A percentile compares a stretch with the other conserved stretches of the same genome.
These are phyloP conservation scores for Diaporthe caulivora DNA, from an alignment of 2,329 filamentous ascomycete genomes.

Conservation along the genomic window DNA sequence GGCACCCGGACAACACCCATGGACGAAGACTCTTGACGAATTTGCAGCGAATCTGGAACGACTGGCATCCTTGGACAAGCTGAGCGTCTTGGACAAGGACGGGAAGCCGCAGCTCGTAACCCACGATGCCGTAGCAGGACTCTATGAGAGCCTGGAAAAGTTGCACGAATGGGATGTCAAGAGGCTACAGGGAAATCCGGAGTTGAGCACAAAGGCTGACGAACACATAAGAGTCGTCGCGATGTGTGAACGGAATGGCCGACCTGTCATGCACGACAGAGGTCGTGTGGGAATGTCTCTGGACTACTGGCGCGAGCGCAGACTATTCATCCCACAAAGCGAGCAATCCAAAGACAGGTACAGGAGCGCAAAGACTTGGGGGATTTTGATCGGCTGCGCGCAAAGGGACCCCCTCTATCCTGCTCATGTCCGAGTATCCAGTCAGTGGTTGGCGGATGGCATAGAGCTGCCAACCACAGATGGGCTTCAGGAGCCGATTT, in stretches of 20 bases:
- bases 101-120: slow-evolving; percentile 74
- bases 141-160: slow-evolving; percentile 77
- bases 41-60: slow-evolving; percentile 81
- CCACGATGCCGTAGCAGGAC: slow-evolving; percentile 80
- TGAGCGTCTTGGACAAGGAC: slow-evolving; percentile 66
- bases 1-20: slow-evolving; percentile 68
- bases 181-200: slow-evolving; percentile 63
- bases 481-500: slow-evolving; percentile 52
- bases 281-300: slow-evolving; percentile 76
- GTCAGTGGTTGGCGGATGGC: slow-evolving; percentile 78
- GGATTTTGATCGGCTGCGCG: slow-evolving; percentile 75
- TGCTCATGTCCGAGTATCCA: slow-evolving; percentile 74
- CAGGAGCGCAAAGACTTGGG: slow-evolving; percentile 68
- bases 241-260: slow-evolving; percentile 78
- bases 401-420: slow-evolving; percentile 61
- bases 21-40: slow-evolving; percentile 77
- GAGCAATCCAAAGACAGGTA: slow-evolving; percentile 49
- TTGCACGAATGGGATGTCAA: slow-evolving; percentile 80
- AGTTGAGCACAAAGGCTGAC: slow-evolving; percentile 58
- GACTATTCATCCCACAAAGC: slow-evolving; percentile 49
- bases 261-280: slow-evolving; percentile 77
- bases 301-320: slow-evolving; percentile 81
- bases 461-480: slow-evolving; percentile 65
- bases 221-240: slow-evolving; percentile 67
- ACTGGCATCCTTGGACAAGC: slow-evolving; percentile 76